phyloP scores from a whole-genome alignment of 208 protist genomes.

The Leishmania mexicana region DNA sequence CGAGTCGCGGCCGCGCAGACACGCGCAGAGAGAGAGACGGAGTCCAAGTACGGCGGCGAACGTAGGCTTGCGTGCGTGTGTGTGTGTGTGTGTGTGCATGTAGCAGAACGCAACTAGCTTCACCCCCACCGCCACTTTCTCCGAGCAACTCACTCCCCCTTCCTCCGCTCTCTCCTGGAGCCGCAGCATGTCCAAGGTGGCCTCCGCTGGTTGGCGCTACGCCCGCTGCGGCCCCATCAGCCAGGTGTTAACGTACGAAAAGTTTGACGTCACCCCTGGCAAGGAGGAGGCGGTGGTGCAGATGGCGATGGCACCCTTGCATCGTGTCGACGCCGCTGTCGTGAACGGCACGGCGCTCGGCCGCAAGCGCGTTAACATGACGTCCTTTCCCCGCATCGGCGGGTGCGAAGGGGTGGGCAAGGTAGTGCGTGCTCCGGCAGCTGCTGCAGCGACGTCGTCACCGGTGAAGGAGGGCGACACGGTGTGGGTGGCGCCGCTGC shows the following conservation, averaged over 20 bases:
- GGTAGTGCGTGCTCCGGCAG: conserved; percentile 35
- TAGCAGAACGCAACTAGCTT: not conserved
- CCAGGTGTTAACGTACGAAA: conserved; percentile 51
- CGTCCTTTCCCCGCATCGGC: conserved; percentile 51
- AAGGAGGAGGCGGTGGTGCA: conserved; percentile 67
- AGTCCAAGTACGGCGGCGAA: not conserved
- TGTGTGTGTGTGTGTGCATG: not conserved
- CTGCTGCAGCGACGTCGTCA: conserved; percentile 3
- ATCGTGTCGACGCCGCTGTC: conserved; percentile 69
- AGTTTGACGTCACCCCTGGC: conserved; percentile 47
- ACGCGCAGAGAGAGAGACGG: not conserved
- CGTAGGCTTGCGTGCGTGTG: not conserved
- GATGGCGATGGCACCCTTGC: conserved; percentile 58
- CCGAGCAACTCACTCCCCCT: not conserved
- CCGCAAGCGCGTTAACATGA: conserved; percentile 40
- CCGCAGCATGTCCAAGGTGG: conserved; percentile 49
- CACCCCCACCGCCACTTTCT: not conserved
- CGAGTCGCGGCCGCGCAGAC: not conserved
- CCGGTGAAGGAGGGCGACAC: conserved; percentile 71
- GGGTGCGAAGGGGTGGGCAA: conserved; percentile 73
- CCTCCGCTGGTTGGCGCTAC: conserved; percentile 71
- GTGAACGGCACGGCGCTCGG: conserved; percentile 73
- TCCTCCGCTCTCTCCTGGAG: not conserved
- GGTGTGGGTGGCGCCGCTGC: conserved; percentile 70
- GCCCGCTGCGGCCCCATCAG: conserved; percentile 60